Base-by-base conservation (phyloP, 305 asterid genomes). In the Coffea humblotiana region DNA sequence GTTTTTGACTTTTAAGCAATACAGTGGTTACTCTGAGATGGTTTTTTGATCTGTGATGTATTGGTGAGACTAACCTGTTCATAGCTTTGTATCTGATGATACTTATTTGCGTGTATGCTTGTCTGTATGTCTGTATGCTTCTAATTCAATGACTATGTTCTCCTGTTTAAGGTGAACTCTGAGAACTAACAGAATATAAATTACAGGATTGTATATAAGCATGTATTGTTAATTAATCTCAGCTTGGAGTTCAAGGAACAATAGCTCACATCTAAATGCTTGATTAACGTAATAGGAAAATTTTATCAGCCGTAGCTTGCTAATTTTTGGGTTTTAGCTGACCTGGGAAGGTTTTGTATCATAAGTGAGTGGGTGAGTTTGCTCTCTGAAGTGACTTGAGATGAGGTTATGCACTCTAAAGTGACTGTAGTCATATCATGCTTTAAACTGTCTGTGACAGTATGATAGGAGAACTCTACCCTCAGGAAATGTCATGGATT, bases 1-100 rank as follows among this genome's bases (percentile, higher is more conserved):
- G 84, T 49, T 67, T 67, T 65, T 54, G 9, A 67, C 63, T 27
- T 56, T 25, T 85, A 47, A 32, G 67, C 37, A 49, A 75, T 45
- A 5, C 56, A 35, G 11, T 56, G 29, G 45, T 27, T 19, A 29
- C 74, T 37, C 43, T 79, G 35, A 6, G 71, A 51, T 35, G 23
- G 43, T 32, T 51, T 13, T 27, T 25, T 32, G 71, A 61, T 23
- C 67, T 12, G 32, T 70, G 23, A 66, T 65, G 35, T 47, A 23
- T 66, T 75, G 64, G 47, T 54, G 66, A 12, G 15, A 19, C 29
- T 51, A 19, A n/a, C 12, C 58, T 56, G 18, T 49, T 52, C 6
- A 15, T 54, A 11, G 69, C 37, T 69, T 37, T 67, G 13, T 68
- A 67, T n/a, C 63, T 43, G 47, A 69, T 14, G 16, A 8, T 0